These are phyloP conservation scores for Candida nonsorbophila DNA, from an alignment of 805 yeast genomes.

Conservation along the genomic window DNA sequence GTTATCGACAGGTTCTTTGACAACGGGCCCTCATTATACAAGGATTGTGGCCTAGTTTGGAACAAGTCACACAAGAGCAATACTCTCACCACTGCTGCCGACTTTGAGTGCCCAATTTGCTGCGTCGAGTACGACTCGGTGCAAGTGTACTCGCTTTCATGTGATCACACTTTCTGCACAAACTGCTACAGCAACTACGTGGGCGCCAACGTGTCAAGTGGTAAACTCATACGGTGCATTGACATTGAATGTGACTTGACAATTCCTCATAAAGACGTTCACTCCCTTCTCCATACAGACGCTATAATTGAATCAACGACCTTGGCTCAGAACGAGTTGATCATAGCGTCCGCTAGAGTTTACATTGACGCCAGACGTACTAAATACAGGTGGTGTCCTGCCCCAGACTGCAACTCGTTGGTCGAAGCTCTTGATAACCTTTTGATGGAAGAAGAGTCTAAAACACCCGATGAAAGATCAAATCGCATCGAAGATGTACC, in stretches of 20 bases:
- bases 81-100: slow-evolving; percentile 6
- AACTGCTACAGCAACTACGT: slow-evolving; percentile 65
- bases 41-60: slow-evolving; percentile 21
- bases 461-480: background rate
- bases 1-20: slow-evolving; percentile 33
- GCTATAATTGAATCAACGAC: slow-evolving; percentile 1
- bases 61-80: slow-evolving; percentile 3
- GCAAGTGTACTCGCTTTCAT: slow-evolving; percentile 47
- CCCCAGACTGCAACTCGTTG: slow-evolving; percentile 67
- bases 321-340: slow-evolving; percentile 27
- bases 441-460: slow-evolving; percentile 1
- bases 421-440: slow-evolving; percentile 27
- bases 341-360: slow-evolving; percentile 36
- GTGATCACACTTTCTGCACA: slow-evolving; percentile 68
- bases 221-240: slow-evolving; percentile 60
- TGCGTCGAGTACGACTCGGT: slow-evolving; percentile 46
- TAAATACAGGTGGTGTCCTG: slow-evolving; percentile 75
- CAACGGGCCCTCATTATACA: slow-evolving; percentile 17
- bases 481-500: slow-evolving; percentile 39
- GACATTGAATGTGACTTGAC: slow-evolving; percentile 46
- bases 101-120: slow-evolving; percentile 62
- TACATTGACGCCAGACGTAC: slow-evolving; percentile 43
- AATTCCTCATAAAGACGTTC: slow-evolving; percentile 28
- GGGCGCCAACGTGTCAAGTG: slow-evolving; percentile 34
- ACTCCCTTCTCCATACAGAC: slow-evolving; percentile 6